Evolutionary conservation across 169 alveolate genomes (phyloP).

Genomic region (Cryptosporidium tyzzeri): DNA sequence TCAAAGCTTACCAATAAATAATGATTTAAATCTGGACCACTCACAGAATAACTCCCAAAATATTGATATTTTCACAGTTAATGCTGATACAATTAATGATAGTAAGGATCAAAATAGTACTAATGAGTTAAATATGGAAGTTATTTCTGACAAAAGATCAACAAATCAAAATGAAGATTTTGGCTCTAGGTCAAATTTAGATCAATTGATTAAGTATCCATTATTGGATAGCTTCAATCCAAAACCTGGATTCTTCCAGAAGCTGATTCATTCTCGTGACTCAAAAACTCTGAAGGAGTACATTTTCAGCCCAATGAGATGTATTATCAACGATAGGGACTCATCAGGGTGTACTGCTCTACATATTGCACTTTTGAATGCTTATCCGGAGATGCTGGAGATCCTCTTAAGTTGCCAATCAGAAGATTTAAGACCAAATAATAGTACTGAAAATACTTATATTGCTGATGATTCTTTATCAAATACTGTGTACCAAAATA

Average conservation of each 20-base stretch:
- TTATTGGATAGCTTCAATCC: constrained; percentile 23
- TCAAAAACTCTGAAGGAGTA: constrained; percentile 51
- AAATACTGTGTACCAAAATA: neutral
- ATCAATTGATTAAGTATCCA: neutral
- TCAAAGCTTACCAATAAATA: neutral
- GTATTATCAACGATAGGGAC: constrained; percentile 56
- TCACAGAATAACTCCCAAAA: constrained; percentile 14
- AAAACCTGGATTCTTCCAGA: constrained; percentile 64
- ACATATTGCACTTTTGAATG: constrained; percentile 59
- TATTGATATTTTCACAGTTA: constrained; percentile 10
- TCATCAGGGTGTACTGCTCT: constrained; percentile 72
- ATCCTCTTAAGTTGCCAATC: constrained; percentile 52
- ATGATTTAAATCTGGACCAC: neutral
- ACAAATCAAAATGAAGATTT: constrained; percentile 3
- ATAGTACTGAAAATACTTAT: neutral
- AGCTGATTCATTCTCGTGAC: constrained; percentile 64
- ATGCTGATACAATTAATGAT: constrained; percentile 14
- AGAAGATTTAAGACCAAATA: neutral
- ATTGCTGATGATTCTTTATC: neutral
- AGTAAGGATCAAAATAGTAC: neutral
- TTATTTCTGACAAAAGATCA: constrained; percentile 2
- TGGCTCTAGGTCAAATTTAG: constrained; percentile 5
- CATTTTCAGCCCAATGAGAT: constrained; percentile 58
- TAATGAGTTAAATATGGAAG: neutral
- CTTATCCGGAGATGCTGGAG: constrained; percentile 71